Evolutionary conservation across 2,329 filamentous ascomycete species (phyloP), one percentile per base, ranked within the genome.

Genomic region (Fusarium brachygibbosum): DNA sequence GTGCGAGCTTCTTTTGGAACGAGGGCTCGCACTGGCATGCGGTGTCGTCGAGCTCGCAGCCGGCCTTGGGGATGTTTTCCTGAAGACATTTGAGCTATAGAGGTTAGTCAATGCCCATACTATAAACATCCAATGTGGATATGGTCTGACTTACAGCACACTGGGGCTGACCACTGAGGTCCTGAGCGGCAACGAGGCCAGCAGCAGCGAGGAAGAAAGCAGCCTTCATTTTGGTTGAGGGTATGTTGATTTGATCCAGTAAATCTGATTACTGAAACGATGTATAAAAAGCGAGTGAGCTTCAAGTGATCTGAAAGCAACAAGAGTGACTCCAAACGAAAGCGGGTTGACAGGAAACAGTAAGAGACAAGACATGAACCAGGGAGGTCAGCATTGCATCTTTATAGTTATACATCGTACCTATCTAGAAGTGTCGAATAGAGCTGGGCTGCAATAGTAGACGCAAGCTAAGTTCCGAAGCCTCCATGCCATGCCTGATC

Each of bases 151-250:
- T 66, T 79, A 84, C 82, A 70, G 81, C 80, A 68, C 82, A 84
- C 7, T 70, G 19, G 46, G 81, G 79, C 58, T 79, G 67, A 37
- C 74, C 78, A 28, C 63, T 40, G 50, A 82, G 74, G 69, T 79
- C 68, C 73, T 83, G 80, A 32, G 80, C 81, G 50, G 77, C 76
- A 41, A 76, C 80, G 37, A 82, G 63, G 74, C 80, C 75, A 49
- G 74, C 76, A 38, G 73, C 69, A 59, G 76, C 77, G 51, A 79
- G 63, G 54, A 79, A 61, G 58, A 79, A 64, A 40, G 76, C 52
- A 69, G 75, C 68, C 81, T 83, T 84, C 82, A 84, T 84, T 21
- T 71, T 82, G 76, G 66, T 25, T 49, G 17, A 14, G 45, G 44
- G 31, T 46, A 9, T 28, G 42, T 48, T 32, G 28, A 11, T 44